Conservation (phyloP, 208 protist genomes). For the Leptomonas pyrrhocoris region DNA sequence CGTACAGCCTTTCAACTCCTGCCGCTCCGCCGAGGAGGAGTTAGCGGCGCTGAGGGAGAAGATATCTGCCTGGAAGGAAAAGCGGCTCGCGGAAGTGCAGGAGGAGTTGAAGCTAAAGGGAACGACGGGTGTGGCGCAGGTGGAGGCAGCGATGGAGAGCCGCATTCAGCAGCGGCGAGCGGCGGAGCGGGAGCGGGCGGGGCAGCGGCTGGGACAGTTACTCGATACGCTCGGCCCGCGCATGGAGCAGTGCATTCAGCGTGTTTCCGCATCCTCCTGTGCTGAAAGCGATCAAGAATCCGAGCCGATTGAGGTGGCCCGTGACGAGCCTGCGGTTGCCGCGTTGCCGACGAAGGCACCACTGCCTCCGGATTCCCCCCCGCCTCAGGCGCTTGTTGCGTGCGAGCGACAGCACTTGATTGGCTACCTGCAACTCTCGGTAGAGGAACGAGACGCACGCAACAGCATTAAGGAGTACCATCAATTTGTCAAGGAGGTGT, state of each 20-base stretch:
- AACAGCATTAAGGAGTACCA: conserved; percentile 1
- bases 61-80: conserved; percentile 33
- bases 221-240: conserved; percentile 38
- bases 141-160: conserved; percentile 36
- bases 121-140: conserved; percentile 1
- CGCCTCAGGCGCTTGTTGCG: not conserved
- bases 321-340: not conserved
- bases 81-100: conserved; percentile 39
- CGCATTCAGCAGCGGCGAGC: conserved; percentile 38
- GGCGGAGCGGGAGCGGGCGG: conserved; percentile 54
- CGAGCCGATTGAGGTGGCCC: not conserved
- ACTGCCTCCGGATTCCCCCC: not conserved
- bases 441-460: conserved; percentile 31
- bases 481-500: not conserved
- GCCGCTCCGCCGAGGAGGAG: conserved; percentile 18
- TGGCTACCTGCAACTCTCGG: conserved; percentile 11
- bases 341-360: too few species aligned
- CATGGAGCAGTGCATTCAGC: conserved; percentile 18
- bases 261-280: not conserved
- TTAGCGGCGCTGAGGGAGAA: conserved; percentile 12
- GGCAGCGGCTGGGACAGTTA: conserved; percentile 53
- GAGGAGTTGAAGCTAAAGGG: conserved; percentile 19
- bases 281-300: not conserved
- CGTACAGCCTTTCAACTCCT: too few species aligned
- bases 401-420: conserved; percentile 35